Base-by-base conservation (phyloP, 371 early-diverging fungal genomes). In the Mucor sp. region DNA sequence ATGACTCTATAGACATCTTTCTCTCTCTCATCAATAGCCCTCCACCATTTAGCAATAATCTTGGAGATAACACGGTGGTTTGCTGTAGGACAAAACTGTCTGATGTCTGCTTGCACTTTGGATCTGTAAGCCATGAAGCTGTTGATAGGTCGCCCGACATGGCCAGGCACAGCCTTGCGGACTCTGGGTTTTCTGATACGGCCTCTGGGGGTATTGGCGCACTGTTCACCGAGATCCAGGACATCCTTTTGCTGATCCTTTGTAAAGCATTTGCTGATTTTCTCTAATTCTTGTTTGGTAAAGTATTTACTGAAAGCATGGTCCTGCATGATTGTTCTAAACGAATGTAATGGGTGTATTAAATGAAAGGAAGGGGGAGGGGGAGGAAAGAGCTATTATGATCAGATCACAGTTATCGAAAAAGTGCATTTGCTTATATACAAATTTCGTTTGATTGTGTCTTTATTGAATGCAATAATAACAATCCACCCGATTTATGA, bases 31-130 rank as follows among this genome's bases (percentile, higher is more conserved):
- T 71, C 68, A 58, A 82, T 82, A 19, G 69, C 63, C 61, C 78
- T 81, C 91, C 91, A 91, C 91, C 87, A 87, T 57, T 87, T 77
- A 6, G 88, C 91, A 35, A 89, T 84, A 50, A 91, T 84, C 33
- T 83, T 82, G 6, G 87, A 88, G 4, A 91, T 83, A 23, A 86
- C 87, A 61, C 87, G 89, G 76, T 89, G 87, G 62, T 87, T 89
- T n/a, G 83, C 86, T 28, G 86, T 81, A 2, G 84, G 86, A 69
- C 89, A 80, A 27, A 78, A 77, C 35, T 77, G 72, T 27, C 88
- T 76, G 9, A 89, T 85, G 55, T 86, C 79, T 2, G 82, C 74
- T 70, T 89, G 89, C 69, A 87, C 87, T 33, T 87, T 87, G 63
- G 84, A 81, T 64, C 91, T 83, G 69, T 86, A 91, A 1, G 82